Evolutionary conservation across 306 rosid species (phyloP), one percentile per base, ranked within the genome.

Genomic region (Dicorynia guianensis): DNA sequence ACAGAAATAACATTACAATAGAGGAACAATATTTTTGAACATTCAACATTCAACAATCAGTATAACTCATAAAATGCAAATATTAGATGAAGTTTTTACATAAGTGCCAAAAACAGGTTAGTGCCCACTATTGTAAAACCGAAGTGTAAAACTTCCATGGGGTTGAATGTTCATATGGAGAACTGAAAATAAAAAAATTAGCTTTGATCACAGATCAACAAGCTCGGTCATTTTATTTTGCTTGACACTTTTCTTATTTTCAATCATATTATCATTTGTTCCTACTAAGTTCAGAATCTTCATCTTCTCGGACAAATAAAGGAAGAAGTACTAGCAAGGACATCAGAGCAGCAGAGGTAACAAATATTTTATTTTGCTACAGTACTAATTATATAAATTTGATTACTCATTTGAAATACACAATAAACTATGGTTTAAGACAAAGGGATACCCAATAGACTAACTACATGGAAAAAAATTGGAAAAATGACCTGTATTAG

Each of bases 1-100:
- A 18, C 72, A 74, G 20, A 72, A 38, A 79, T 66, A 81, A 54
- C 47, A 67, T 77, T 72, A 86, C 36, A 36, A 72, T 8, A 48
- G 57, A 54, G 7, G 18, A 40, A 17, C 18, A 11, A 53, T 53
- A 25, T 25, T 25, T 39, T 39, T 60, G 3, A 20, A 61, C 43
- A 11, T 20, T 46, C 25, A 39, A 25, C 40, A 72, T 35, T 42
- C 47, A 66, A 59, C 44, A 71, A 71, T 46, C 46, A 33, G 6
- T 70, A 46, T 17, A 12, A 70, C 36, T 38, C 36, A 66, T 25
- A 59, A 47, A 55, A 61, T 66, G 75, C 71, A 34, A 5, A 75
- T 12, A 43, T 35, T 60, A 81, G 56, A 59, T 66, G 75, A 60
- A 14, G 18, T 15, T 58, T 53, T 52, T 44, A 58, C 15, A 75